Base-by-base conservation (phyloP, 192 early-diverging fungal genomes). In the Paraglomus occultum region DNA sequence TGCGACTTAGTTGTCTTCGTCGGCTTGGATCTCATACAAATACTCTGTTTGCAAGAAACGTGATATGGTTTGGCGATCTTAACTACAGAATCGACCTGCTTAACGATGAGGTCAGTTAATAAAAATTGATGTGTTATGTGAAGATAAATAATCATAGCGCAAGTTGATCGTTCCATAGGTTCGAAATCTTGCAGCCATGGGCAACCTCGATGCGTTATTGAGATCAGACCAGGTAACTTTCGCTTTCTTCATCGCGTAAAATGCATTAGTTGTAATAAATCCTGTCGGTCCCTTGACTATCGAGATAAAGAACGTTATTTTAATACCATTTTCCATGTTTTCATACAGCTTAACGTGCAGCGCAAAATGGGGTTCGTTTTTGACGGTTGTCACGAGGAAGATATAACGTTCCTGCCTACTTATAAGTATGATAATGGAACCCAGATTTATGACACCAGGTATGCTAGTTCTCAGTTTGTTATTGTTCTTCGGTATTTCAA, bases 1-100 rank as follows among this genome's bases (percentile, higher is more conserved):
- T 22, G 39, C 39, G 62, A 40, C 9, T 44, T 31, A 31, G 15
- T 39, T 40, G 12, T 43, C 22, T 23, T 23, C 0, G 18, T 48
- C 6, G 17, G 7, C 46, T 31, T 63, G 7, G 38, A 71, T n/a
- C 53, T 53, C 9, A 53, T 8, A 15, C 14, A 17, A 50, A 48
- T 50, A 4, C 55, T 49, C 46, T 51, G 43, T 51, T 52, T 48
- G 62, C 17, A 66, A 84, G 83, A 39, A 79, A 76, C 31, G 77
- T 91, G 23, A 76, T 94, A 18, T 98, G 92, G 93, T 84, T 93
- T 31, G 93, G 96, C 44, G 96, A 98, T 76, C 89, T 98, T 48
- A 98, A 98, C 76, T 98, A 96, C 74, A 86, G 96, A 11, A 84
- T 95, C 17, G 77, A 83, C 46, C 74, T 93, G 61, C 75, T 84